A percentile compares a stretch with the other conserved stretches of the same genome.
Conservation (phyloP, 176 grass and related monocot genomes). For the Triticum urartu region DNA sequence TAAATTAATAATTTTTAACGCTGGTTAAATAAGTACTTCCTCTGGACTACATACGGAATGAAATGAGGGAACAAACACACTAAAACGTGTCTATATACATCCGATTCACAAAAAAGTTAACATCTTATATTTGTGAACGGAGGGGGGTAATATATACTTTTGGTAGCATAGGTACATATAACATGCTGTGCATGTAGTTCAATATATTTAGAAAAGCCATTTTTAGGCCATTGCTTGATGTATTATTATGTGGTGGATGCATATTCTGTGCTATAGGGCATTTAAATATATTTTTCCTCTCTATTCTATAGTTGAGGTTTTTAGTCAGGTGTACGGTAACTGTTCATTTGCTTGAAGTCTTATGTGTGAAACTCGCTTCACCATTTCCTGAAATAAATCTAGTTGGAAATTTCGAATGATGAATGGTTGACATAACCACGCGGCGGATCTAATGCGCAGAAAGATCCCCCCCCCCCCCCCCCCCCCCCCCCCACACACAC, state of each 20-base stretch:
- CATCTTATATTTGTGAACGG: too few species aligned
- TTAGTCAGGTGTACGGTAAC: background rate
- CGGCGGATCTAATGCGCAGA: background rate
- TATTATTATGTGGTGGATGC: constrained; percentile 20
- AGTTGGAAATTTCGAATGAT: constrained; percentile 4
- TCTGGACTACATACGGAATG: too few species aligned
- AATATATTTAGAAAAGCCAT: constrained; percentile 2
- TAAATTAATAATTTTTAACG: background rate
- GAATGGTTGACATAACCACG: background rate
- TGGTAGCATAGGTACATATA: background rate
- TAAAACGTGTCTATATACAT: too few species aligned
- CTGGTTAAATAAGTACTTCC: background rate
- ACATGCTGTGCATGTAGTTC: background rate
- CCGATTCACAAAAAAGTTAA: too few species aligned
- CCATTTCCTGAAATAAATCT: background rate
- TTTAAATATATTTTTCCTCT: background rate
- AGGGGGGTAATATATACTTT: background rate
- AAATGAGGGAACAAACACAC: too few species aligned
- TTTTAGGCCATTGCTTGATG: constrained; percentile 9
- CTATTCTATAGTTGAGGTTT: background rate
- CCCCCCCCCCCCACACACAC: background rate
- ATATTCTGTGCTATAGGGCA: background rate
- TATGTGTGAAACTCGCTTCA: background rate
- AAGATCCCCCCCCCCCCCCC: background rate
- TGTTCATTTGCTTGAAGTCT: background rate